Base-by-base conservation (phyloP, 2,329 filamentous ascomycete genomes). In the Colletotrichum lentis region DNA sequence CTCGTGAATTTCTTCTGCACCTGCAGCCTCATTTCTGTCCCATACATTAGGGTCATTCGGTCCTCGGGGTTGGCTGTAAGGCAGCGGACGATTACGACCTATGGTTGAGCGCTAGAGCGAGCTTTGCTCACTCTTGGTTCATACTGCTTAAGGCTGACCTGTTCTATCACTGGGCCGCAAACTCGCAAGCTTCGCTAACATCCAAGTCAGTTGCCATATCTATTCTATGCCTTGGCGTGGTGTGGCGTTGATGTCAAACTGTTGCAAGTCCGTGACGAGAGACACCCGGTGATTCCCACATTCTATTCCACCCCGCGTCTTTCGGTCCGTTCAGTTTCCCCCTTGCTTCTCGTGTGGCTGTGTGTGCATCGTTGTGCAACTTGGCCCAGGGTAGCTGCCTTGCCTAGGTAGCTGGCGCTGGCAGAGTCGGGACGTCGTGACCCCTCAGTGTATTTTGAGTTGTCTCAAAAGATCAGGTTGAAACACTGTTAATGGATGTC, bases 391-490 rank as follows among this genome's bases (percentile, higher is more conserved):
- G 5, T 64, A 60, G 54, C 43, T 50, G 35, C 55, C 27, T 57
- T 52, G 41, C 22, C 24, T 52, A 22, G 24, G 20, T 20, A 39
- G 14, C 41, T 18, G 43, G 56, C 37, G 27, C 14, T 47, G 37
- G 37, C 22, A 46, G 47, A 35, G 18, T 35, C 46, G 11, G 37
- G 20, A 54, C 18, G 37, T 41, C 16, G 22, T 56, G 35, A 18
- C 35, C 50, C 44, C 35, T 56, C 44, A n/a, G 44, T 43, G 20
- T 39, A 60, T 54, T 66, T 57, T 67, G 31, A 55, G 53, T 67
- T 69, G 52, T 69, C 67, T 69, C 67, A 58, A 47, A 65, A 62
- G 20, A 20, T 63, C 53, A 22, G 53, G 12, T 53, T 55, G 67
- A 69, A 69, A 69, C 67, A 54, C 44, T 11, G 18, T 35, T 24